Evolutionary conservation across 148 eudicot species (phyloP).

Genomic region (Diospyros kaki): DNA sequence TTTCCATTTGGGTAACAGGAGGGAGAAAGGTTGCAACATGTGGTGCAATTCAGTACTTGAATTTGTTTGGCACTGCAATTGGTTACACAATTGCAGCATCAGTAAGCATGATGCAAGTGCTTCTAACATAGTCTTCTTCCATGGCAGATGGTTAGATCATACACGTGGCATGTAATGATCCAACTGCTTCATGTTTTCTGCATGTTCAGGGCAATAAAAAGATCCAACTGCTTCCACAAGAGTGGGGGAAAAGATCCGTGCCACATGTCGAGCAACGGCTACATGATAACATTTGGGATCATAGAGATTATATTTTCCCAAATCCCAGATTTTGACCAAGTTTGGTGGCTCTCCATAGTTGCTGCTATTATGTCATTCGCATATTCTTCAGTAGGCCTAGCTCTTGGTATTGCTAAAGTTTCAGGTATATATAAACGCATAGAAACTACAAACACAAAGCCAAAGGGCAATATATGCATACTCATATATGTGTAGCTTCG

Average conservation of each 20-base stretch:
- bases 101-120: constrained; percentile 36
- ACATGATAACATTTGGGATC: constrained; percentile 40
- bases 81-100: constrained; percentile 41
- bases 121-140: background rate
- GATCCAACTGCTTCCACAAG: constrained; percentile 36
- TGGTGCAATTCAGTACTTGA: constrained; percentile 29
- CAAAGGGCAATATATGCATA: background rate
- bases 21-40: constrained; percentile 26
- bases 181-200: background rate
- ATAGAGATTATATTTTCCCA: constrained; percentile 28
- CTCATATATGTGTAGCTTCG: background rate
- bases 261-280: constrained; percentile 33
- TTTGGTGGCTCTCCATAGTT: constrained; percentile 43
- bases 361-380: constrained; percentile 41
- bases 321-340: constrained; percentile 36
- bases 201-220: constrained; percentile 30
- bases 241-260: constrained; percentile 26
- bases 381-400: constrained; percentile 27
- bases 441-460: too few species aligned
- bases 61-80: constrained; percentile 31
- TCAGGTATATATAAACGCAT: constrained; percentile 10
- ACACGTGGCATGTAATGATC: too few species aligned
- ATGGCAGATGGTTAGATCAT: too few species aligned
- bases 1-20: constrained; percentile 17
- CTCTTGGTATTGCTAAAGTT: constrained; percentile 31